Evolutionary conservation across 2,329 filamentous ascomycete genomes (phyloP), one percentile per base, ranked within the genome.

Genomic region (Aspergillus intermedius): DNA sequence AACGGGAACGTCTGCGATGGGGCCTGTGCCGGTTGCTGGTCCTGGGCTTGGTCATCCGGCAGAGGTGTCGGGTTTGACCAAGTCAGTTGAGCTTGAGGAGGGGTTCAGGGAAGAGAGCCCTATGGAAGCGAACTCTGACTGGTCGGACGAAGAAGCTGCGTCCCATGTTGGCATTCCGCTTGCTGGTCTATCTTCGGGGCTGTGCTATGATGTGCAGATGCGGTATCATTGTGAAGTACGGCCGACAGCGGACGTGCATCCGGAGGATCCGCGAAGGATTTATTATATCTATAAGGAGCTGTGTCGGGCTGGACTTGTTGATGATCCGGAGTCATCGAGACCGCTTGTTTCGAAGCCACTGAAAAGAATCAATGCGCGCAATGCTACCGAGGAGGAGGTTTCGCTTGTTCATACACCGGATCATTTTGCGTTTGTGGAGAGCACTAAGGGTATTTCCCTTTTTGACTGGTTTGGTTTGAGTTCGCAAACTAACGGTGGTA

Each of bases 201-300:
- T 86, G 52, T 91, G 88, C 56, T 98, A 97, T 65, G 93, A 98
- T 71, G 84, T 88, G 49, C 83, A 91, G 28, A 98, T 98, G 93
- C 89, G 93, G 52, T 86, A 94, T 52, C 93, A 98, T 66, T 87
- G 90, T 47, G 95, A 96, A 64, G 83, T 88, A 13, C 84, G 88
- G 15, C 74, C 77, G 3, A 71, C 74, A 3, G 69, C 74, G 15
- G 86, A 91, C 19, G 85, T 94, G 45, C 93, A 98, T 62, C 93
- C 93, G 0, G 93, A 98, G 68, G 93, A 98, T 60, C 93, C 93
- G 1, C 79, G 89, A 23, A 83, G 93, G 12, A 96, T 98, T 51
- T 88, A 91, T 60, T 86, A 88, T 60, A 98, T 98, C 57, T 95
- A 93, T 77, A 86, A 88, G 58, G 88, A 88, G 35, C 86, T 98